Evolutionary conservation across 257 asterid species (phyloP), one percentile per base, ranked within the genome.

Genomic region (Lycium ferocissimum): DNA sequence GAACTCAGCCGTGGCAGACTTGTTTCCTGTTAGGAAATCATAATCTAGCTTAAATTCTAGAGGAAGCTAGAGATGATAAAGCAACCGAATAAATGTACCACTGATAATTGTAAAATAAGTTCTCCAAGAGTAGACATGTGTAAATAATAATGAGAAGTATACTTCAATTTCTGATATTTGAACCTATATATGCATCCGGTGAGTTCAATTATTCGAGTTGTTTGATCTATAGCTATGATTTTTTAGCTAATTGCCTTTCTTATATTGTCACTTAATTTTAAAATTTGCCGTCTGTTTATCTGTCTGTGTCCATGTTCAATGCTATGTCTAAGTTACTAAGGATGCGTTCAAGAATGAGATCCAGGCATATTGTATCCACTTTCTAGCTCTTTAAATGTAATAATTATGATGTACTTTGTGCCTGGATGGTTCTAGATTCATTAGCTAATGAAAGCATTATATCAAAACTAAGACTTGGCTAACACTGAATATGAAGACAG

Each of bases 1-100:
- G 88, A 86, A 84, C 87, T 79, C 38, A 90, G 85, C 35, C 89
- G 83, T 2, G 88, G 85, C 82, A 85, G 85, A 58, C 92, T 84
- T 33, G 58, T 83, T 80, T 88, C 92, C 92, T 91, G 82, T 76
- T 71, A 85, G 58, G 65, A 53, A 14, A 53, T 22, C 26, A 78
- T 53, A 75, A 53, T 33, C 14, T 26, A 22, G 82, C 65, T 78
- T 53, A 78, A 26, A 26, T 78, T 14, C 14, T 14, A 26, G 45
- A 26, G 47, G 65, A 51, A 26, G 47, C 5, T 13, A 54, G 47
- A 51, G 82, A 53, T 8, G 4, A 51, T 76, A 49, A 49, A 49
- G 43, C 22, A 49, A 20, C 20, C 37, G 22, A 75, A 22, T 22
- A 20, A 22, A 47, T 47, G 62, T 43, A 75, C 81, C 81, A 75